These are phyloP conservation scores for Coprinellus micaceus DNA, from an alignment of 768 basidiomycete genomes.

Conservation along the genomic window DNA sequence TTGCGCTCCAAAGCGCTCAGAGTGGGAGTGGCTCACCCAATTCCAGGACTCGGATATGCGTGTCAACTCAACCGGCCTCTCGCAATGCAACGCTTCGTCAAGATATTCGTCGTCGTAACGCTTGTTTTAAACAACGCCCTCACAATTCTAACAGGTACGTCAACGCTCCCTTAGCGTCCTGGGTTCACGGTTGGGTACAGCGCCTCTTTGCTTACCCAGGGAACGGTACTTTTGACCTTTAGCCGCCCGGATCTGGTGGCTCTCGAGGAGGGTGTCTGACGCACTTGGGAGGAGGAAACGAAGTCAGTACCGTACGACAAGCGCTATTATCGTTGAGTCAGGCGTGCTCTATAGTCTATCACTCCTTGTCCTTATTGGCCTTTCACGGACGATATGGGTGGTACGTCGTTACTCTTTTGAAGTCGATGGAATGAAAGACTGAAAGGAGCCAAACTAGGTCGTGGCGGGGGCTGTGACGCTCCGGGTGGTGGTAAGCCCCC, in stretches of 20 bases:
- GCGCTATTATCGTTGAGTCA: conserved; percentile 7
- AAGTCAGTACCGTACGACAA: conserved; percentile 6
- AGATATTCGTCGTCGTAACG: neutral
- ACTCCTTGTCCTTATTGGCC: neutral
- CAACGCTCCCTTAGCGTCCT: no score
- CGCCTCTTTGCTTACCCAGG: no score
- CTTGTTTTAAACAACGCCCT: neutral
- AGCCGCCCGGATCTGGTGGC: conserved; percentile 9
- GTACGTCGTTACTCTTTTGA: neutral
- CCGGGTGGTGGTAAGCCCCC: neutral
- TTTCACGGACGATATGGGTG: neutral
- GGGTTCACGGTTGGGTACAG: no score
- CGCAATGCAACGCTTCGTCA: neutral
- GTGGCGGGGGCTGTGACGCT: neutral
- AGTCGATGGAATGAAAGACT: neutral
- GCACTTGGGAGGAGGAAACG: neutral
- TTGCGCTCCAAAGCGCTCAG: neutral
- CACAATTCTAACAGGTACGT: conserved; percentile 4
- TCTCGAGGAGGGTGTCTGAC: neutral
- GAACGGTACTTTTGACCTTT: neutral
- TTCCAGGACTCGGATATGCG: conserved; percentile 1
- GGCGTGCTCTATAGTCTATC: conserved; percentile 3
- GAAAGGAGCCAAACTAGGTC: neutral
- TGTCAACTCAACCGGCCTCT: neutral
- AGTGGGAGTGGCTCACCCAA: no score